phyloP scores from a whole-genome alignment of 192 early-diverging fungal species.

The Entomortierella beljakovae region DNA sequence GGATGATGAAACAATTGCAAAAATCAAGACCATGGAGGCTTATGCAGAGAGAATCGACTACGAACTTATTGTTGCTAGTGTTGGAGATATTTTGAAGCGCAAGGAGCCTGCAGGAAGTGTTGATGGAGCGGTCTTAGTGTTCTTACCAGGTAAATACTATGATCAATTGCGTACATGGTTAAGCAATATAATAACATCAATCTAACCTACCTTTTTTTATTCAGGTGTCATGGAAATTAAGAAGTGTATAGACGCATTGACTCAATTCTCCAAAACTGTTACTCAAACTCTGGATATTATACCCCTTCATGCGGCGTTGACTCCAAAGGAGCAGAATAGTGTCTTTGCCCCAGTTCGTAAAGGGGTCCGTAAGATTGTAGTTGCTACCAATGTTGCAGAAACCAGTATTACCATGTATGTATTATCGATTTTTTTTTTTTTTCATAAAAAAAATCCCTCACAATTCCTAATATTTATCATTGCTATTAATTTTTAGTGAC shows the following conservation, averaged over 20 bases:
- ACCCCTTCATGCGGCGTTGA: conserved; percentile 77
- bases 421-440: background rate
- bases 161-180: background rate
- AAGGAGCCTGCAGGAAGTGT: conserved; percentile 53
- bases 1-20: conserved; percentile 51
- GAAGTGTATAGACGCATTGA: conserved; percentile 70
- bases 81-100: conserved; percentile 70
- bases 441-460: background rate
- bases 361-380: conserved; percentile 74
- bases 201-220: background rate
- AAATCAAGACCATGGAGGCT: conserved; percentile 48
- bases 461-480: too few relatives aligned
- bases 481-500: conserved; percentile 65
- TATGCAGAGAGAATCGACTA: conserved; percentile 73
- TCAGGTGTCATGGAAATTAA: conserved; percentile 78
- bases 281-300: conserved; percentile 59
- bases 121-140: conserved; percentile 72
- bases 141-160: conserved; percentile 67
- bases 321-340: conserved; percentile 72
- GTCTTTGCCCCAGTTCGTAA: conserved; percentile 69
- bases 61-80: conserved; percentile 64
- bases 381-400: conserved; percentile 85
- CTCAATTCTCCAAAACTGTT: conserved; percentile 24
- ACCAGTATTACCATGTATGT: conserved; percentile 79
- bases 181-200: background rate